Base-by-base conservation (phyloP, 2,329 filamentous ascomycete genomes). In the Thelonectria olida region DNA sequence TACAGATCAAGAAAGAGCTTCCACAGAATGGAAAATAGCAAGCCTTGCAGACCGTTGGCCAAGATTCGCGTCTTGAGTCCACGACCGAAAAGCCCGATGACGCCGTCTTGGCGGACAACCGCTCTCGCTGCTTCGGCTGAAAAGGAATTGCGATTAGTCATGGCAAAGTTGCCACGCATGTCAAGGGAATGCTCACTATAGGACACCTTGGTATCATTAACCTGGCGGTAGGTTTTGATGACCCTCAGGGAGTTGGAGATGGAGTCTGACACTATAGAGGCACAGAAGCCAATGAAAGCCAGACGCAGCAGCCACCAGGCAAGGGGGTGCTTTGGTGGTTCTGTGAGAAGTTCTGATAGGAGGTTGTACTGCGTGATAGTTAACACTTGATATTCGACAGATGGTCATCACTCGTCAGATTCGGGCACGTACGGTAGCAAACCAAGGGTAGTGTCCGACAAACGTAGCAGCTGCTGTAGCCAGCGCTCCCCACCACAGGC, bases 371-470 rank as follows among this genome's bases (percentile, higher is more conserved):
- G 42, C 15, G 8, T 2, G 0, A 31, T 1, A 7, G 28, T 70
- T 3, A 70, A 48, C 22, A 2, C 17, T 12, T 13, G 1, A 10
- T 4, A 25, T 2, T 5, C n/a, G 2, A 12, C 1, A 25, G 31
- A 15, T 2, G 4, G n/a, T n/a, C n/a, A n/a, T n/a, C n/a, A n/a
- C n/a, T n/a, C n/a, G n/a, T n/a, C 15, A 10, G 17, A 20, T 17
- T 7, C n/a, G 12, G 17, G 15, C 15, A 42, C 74, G 50, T 66
- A 81, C 80, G 0, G 81, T 83, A 9, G 80, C 81, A 58, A 83
- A 83, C 81, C 81, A 83, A 4, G 81, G 81, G 39, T 83, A 83
- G 50, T 83, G 78, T 3, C 81, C 81, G 1, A 81, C 81, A 59
- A 83, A 83, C 0, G 81, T 83, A 0, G 81, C 81, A 1, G 79